phyloP scores from a whole-genome alignment of 768 basidiomycete genomes.

The Tricholoma bakamatsutake region DNA sequence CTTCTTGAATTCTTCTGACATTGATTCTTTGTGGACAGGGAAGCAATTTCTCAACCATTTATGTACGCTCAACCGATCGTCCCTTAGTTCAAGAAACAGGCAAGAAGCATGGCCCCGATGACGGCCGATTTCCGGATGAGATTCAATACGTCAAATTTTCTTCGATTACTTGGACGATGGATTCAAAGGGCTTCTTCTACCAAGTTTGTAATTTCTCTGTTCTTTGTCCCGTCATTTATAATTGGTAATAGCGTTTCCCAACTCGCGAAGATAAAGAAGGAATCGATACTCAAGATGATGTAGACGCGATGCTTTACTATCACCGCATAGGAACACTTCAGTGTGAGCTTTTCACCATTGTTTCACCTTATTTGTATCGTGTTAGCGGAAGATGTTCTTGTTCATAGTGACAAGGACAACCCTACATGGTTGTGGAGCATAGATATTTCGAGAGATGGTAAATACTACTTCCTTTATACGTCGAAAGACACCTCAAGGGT shows the following conservation, averaged over 20 bases:
- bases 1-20: not conserved
- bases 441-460: conserved; percentile 57
- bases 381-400: conserved; percentile 61
- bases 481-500: conserved; percentile 61
- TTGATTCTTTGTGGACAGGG: conserved; percentile 37
- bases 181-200: conserved; percentile 83
- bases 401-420: conserved; percentile 57
- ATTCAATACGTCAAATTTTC: conserved; percentile 77
- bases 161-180: conserved; percentile 64
- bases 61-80: conserved; percentile 54
- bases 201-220: conserved; percentile 33
- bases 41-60: conserved; percentile 67
- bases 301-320: conserved; percentile 71
- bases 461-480: conserved; percentile 52
- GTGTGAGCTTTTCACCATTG: conserved; percentile 30
- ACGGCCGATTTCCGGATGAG: conserved; percentile 55
- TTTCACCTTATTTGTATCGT: not conserved
- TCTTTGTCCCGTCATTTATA: not conserved
- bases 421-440: conserved; percentile 61
- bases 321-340: conserved; percentile 70
- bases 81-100: conserved; percentile 44
- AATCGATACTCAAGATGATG: conserved; percentile 55
- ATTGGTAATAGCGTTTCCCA: conserved; percentile 45
- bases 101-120: conserved; percentile 36
- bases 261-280: conserved; percentile 42